Conservation (phyloP, 106 monocot genomes). For the Dioscorea zingiberensis region DNA sequence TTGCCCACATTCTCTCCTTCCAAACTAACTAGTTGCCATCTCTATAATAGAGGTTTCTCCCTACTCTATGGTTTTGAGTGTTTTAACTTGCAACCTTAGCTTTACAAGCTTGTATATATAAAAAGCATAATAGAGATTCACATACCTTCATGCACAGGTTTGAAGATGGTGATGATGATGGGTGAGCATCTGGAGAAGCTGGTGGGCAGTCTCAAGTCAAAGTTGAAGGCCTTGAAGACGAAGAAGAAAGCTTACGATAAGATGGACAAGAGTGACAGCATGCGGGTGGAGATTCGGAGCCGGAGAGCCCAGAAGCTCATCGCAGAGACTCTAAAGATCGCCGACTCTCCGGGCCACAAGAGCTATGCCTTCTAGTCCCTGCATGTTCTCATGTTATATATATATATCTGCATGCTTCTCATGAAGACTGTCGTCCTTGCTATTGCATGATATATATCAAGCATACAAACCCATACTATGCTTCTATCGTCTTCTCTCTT, state of each 20-base stretch:
- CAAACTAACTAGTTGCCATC: no score
- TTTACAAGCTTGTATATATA: no score
- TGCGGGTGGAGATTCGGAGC: constrained; percentile 78
- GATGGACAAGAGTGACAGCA: constrained; percentile 83
- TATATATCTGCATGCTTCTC: no score
- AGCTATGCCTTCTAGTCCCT: constrained; percentile 17
- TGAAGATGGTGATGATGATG: constrained; percentile 18
- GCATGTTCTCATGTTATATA: neutral
- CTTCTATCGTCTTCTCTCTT: no score
- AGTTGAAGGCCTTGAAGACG: constrained; percentile 31
- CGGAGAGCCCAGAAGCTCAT: constrained; percentile 61
- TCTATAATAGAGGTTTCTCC: no score
- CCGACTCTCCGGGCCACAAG: constrained; percentile 43
- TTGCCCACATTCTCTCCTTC: no score
- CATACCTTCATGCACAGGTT: neutral
- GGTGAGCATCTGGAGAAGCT: constrained; percentile 32
- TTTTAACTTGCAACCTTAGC: no score
- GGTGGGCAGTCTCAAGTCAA: constrained; percentile 50
- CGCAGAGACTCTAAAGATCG: constrained; percentile 62
- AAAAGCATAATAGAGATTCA: no score
- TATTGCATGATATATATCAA: no score
- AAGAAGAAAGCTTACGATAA: constrained; percentile 46
- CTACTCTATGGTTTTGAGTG: no score
- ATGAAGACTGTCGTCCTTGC: no score
- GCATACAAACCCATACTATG: no score